These are phyloP conservation scores for Metschnikowia dekortorum DNA, from an alignment of 805 yeast genomes.

Conservation along the genomic window DNA sequence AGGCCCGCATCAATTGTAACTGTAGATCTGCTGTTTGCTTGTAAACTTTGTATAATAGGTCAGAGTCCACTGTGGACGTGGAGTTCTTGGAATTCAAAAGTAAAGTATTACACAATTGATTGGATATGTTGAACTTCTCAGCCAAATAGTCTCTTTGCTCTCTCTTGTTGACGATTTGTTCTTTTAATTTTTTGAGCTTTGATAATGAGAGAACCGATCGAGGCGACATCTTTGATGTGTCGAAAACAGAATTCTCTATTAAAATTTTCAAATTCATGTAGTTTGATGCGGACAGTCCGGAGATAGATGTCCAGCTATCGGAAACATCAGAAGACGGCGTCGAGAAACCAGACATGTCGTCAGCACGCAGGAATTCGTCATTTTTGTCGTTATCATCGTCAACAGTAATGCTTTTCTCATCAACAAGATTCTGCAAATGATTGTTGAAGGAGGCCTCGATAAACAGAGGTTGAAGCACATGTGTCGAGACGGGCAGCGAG, in stretches of 20 bases:
- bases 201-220: conserved; percentile 31
- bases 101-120: conserved; percentile 29
- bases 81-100: conserved; percentile 15
- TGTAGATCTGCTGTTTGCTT: conserved; percentile 31
- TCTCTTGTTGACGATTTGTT: conserved; percentile 24
- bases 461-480: conserved; percentile 16
- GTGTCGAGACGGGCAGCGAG: background rate
- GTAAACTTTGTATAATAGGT: conserved; percentile 27
- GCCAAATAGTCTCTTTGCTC: conserved; percentile 29
- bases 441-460: conserved; percentile 30
- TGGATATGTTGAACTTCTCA: conserved; percentile 28
- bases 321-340: conserved; percentile 19
- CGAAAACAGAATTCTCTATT: conserved; percentile 43
- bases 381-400: conserved; percentile 13
- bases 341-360: conserved; percentile 8
- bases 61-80: conserved; percentile 24
- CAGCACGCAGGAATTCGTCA: conserved; percentile 13
- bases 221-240: conserved; percentile 31
- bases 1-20: conserved; percentile 22
- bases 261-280: conserved; percentile 39
- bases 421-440: conserved; percentile 26
- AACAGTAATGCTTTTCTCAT: conserved; percentile 6
- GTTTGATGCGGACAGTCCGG: conserved; percentile 20
- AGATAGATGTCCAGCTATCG: conserved; percentile 10
- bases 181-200: conserved; percentile 25